Evolutionary conservation across 2,329 filamentous ascomycete genomes (phyloP).

Genomic region (Epichloe sp.): DNA sequence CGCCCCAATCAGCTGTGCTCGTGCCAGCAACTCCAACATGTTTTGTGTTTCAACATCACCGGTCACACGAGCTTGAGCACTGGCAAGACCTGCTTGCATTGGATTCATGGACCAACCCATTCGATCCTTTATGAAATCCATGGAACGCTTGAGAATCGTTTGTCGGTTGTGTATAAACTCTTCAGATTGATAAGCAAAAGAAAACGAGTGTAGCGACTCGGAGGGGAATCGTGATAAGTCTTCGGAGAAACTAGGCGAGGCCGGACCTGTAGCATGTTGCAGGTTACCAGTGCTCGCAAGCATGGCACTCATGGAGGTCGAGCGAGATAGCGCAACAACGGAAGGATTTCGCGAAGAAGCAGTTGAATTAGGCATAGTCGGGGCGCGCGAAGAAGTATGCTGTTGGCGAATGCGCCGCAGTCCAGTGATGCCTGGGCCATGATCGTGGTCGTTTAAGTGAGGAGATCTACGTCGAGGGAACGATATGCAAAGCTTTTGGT

Average conservation of each 20-base stretch:
- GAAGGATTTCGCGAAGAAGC: conserved; percentile 50
- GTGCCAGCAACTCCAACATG: conserved; percentile 78
- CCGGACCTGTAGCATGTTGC: conserved; percentile 46
- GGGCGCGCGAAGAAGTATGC: conserved; percentile 46
- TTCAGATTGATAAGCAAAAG: conserved; percentile 89
- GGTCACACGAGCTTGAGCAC: conserved; percentile 67
- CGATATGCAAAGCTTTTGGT: neutral
- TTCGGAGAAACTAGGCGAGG: conserved; percentile 68
- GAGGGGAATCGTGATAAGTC: conserved; percentile 87
- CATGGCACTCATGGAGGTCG: conserved; percentile 58
- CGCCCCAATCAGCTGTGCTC: conserved; percentile 64
- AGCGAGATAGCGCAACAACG: conserved; percentile 44
- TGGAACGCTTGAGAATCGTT: conserved; percentile 81
- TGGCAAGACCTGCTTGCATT: conserved; percentile 62
- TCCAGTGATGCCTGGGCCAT: conserved; percentile 73
- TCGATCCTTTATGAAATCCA: conserved; percentile 93
- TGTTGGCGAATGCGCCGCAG: conserved; percentile 89
- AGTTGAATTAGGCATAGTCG: conserved; percentile 50
- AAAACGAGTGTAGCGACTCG: conserved; percentile 95
- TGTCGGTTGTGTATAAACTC: conserved; percentile 85
- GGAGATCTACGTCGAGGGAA: conserved; percentile 48
- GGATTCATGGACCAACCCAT: conserved; percentile 60
- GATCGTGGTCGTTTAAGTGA: conserved; percentile 74
- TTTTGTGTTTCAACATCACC: conserved; percentile 80
- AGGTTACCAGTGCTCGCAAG: conserved; percentile 42